Evolutionary conservation across 495 filamentous ascomycete species (phyloP).

Genomic region (Penicillium flavigenum): DNA sequence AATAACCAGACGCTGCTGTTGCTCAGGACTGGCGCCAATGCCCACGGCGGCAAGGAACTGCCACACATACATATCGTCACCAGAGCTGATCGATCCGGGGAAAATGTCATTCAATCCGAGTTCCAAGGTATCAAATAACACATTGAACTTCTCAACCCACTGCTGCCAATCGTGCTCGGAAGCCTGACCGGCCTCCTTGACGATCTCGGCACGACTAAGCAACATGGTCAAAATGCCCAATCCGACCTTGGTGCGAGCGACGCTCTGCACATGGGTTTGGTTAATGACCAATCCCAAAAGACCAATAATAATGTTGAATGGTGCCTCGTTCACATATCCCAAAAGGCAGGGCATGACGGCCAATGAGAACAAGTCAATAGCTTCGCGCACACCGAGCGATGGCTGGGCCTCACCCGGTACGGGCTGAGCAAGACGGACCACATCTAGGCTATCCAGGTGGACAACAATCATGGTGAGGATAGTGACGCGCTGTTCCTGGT

Average conservation of each 20-base stretch:
- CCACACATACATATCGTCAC: constrained; percentile 94
- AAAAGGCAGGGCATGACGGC: constrained; percentile 88
- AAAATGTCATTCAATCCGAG: constrained; percentile 80
- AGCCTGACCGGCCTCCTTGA: constrained; percentile 72
- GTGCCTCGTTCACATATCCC: constrained; percentile 84
- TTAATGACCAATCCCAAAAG: constrained; percentile 81
- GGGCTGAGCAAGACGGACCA: constrained; percentile 75
- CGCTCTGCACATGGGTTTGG: constrained; percentile 71
- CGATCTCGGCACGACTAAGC: constrained; percentile 86
- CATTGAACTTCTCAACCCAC: constrained; percentile 80
- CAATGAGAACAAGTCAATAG: constrained; percentile 83
- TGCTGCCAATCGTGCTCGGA: constrained; percentile 73
- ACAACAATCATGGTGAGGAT: constrained; percentile 93
- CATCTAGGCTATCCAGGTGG: constrained; percentile 89
- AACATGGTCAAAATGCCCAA: constrained; percentile 92
- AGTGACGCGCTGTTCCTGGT: constrained; percentile 86
- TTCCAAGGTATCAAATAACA: constrained; percentile 83
- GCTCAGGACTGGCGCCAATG: constrained; percentile 84
- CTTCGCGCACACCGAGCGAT: constrained; percentile 73
- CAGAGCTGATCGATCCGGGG: constrained; percentile 75
- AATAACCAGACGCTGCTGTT: constrained; percentile 90
- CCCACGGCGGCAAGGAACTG: constrained; percentile 94
- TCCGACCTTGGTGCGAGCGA: constrained; percentile 82
- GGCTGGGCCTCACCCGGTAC: constrained; percentile 66
- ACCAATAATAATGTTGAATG: constrained; percentile 84